Base-by-base conservation (phyloP, 768 basidiomycete species). In the Exidia glandulosa region DNA sequence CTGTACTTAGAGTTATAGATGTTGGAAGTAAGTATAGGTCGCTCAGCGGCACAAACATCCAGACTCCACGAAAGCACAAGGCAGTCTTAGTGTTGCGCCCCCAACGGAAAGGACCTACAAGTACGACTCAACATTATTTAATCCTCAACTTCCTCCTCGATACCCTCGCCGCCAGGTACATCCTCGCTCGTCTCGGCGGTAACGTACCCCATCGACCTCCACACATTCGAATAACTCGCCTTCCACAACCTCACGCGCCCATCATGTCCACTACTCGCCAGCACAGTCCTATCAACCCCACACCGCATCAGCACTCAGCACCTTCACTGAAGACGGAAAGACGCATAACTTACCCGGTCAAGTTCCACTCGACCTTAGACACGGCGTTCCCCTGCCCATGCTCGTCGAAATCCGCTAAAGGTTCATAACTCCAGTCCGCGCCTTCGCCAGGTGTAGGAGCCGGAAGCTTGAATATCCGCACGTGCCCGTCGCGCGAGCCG, bases 331-430 rank as follows among this genome's bases (percentile, higher is more conserved):
- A n/a, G n/a, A n/a, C n/a, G n/a, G 48, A 56, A 57, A 37, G 27
- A 36, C 33, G 45, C 13, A 32, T 37, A 62, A 66, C 72, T 32
- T 63, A 90, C 87, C 89, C 89, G 33, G 86, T 89, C 56, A 94
- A 84, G 69, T 95, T 95, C 92, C 95, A 97, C 69, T 94, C 94
- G 0, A 99, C 94, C 65, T 86, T 79, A 2, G 87, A 86, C 10
- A 94, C 81, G 3, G n/a, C n/a, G n/a, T n/a, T 32, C 13, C 72
- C 80, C 7, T 50, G 87, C 87, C 85, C 84, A 71, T 91, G 90
- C 57, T 91, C 85, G 67, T 88, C 87, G 68, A 94, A 93, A 70
- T 97, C 93, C 5, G 84, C 93, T 6, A 93, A 87, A 10, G 87
- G 69, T 32, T 74, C 79, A 3, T 83, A 89, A 2, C 78, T 81